Evolutionary conservation across 805 yeast genomes (phyloP).

Genomic region (Brettanomyces nanus): DNA sequence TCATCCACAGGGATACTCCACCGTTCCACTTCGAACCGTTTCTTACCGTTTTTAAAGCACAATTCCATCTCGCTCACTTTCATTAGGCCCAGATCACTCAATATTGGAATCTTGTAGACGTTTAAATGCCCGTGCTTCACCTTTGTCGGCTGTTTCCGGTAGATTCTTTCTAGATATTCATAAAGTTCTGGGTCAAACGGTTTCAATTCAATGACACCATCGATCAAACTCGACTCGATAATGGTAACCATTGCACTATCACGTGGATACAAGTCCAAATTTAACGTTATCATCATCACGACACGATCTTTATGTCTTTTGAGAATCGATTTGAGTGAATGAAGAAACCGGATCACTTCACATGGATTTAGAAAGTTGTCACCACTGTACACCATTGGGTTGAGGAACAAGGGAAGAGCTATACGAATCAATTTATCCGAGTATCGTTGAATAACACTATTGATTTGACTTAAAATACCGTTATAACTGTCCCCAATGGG

Average conservation of each 20-base stretch:
- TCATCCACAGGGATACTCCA: slow-evolving; percentile 98
- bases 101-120: slow-evolving; percentile 59
- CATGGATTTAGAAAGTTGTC: slow-evolving; percentile 25
- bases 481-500: slow-evolving; percentile 24
- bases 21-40: slow-evolving; percentile 77
- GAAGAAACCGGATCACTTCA: slow-evolving; percentile 52
- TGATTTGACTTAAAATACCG: slow-evolving; percentile 33
- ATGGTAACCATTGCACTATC: slow-evolving; percentile 36
- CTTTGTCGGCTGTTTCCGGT: slow-evolving; percentile 63
- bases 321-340: slow-evolving; percentile 46
- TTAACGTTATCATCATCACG: slow-evolving; percentile 49
- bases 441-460: slow-evolving; percentile 30
- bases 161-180: slow-evolving; percentile 57
- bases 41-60: slow-evolving; percentile 79
- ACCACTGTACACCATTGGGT: slow-evolving; percentile 68
- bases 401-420: slow-evolving; percentile 67
- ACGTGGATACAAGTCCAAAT: slow-evolving; percentile 61
- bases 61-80: slow-evolving; percentile 63
- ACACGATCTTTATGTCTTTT: slow-evolving; percentile 30
- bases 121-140: slow-evolving; percentile 84
- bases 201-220: slow-evolving; percentile 63
- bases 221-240: slow-evolving; percentile 48
- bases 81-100: slow-evolving; percentile 78
- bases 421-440: slow-evolving; percentile 51
- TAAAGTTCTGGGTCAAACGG: slow-evolving; percentile 75